Conservation (phyloP, 352 stramenopile species). For the Globisporangium spinosum region DNA sequence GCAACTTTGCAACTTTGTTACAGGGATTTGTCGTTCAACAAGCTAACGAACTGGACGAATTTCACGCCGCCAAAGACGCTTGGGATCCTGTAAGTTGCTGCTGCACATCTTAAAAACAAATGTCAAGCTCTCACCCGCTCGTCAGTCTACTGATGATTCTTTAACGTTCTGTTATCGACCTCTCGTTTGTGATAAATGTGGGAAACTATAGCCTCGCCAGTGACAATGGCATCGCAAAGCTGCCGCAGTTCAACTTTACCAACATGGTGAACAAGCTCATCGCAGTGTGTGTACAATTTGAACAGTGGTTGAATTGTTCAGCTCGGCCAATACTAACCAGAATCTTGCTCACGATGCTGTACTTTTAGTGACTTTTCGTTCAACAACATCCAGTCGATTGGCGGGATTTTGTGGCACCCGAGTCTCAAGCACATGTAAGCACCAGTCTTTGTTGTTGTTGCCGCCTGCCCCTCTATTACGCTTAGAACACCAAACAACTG, state of each 20-base stretch:
- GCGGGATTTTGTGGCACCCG: slow-evolving; percentile 19
- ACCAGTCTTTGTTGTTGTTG: background rate
- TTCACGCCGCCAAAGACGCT: slow-evolving; percentile 10
- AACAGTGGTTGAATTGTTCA: background rate
- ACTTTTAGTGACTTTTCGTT: slow-evolving; percentile 24
- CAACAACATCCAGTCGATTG: slow-evolving; percentile 18
- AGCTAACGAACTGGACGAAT: slow-evolving; percentile 8
- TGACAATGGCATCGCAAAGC: slow-evolving; percentile 16
- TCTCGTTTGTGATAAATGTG: background rate
- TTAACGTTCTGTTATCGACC: background rate
- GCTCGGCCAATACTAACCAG: background rate
- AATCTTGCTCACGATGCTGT: background rate
- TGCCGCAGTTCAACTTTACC: slow-evolving; percentile 14
- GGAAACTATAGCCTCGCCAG: slow-evolving; percentile 10
- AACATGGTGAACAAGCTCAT: slow-evolving; percentile 5
- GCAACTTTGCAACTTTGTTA: background rate
- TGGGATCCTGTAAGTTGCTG: slow-evolving; percentile 7
- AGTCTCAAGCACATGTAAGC: slow-evolving; percentile 17
- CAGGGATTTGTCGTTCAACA: slow-evolving; percentile 18
- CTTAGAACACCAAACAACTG: background rate
- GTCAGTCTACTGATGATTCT: background rate
- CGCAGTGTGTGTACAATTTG: slow-evolving; percentile 6
- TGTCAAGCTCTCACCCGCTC: background rate
- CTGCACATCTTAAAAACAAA: background rate
- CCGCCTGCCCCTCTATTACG: too few relatives aligned